phyloP scores from a whole-genome alignment of 441 rosid species.

The Bruguiera hainesii region DNA sequence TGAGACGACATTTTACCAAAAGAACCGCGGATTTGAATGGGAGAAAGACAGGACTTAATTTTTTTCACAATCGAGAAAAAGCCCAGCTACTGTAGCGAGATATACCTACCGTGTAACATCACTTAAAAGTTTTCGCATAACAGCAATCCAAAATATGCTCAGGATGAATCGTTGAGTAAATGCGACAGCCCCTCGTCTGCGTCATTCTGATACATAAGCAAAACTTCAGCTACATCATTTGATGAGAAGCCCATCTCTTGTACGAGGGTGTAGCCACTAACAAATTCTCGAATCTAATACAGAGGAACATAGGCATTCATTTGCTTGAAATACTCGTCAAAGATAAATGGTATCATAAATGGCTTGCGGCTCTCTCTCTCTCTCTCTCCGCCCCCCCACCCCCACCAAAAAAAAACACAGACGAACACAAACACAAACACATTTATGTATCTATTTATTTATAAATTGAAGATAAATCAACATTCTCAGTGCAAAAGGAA shows the following conservation, averaged over 20 bases:
- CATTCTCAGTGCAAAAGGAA: too few species aligned
- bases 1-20: too few species aligned
- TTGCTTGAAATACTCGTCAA: background rate
- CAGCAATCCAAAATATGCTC: conserved; percentile 21
- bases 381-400: too few species aligned
- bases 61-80: background rate
- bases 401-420: too few species aligned
- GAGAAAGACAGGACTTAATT: too few species aligned
- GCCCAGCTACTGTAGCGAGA: background rate
- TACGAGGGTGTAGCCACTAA: conserved; percentile 48
- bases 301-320: background rate
- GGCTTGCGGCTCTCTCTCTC: background rate
- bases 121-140: background rate
- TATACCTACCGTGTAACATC: background rate
- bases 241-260: conserved; percentile 87
- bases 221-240: conserved; percentile 56
- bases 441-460: too few species aligned
- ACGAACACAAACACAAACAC: too few species aligned
- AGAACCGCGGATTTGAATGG: too few species aligned
- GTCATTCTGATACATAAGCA: conserved; percentile 64
- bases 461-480: too few species aligned
- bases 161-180: conserved; percentile 49
- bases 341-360: background rate
- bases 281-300: conserved; percentile 68
- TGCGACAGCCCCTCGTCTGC: conserved; percentile 78